Evolutionary conservation across 345 rosid species (phyloP).

Genomic region (Anacardium occidentale): DNA sequence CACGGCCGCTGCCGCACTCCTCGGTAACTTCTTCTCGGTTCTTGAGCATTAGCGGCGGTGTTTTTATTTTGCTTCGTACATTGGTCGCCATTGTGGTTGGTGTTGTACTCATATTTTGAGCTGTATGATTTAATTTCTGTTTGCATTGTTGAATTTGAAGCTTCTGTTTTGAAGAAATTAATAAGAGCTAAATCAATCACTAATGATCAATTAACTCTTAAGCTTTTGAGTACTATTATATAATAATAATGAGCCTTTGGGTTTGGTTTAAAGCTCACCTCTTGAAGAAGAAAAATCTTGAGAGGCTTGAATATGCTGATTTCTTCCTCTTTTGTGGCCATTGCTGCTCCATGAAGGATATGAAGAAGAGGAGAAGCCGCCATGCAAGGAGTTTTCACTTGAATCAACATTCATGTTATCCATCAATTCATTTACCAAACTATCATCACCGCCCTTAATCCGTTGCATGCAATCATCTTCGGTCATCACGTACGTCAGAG

Average conservation of each 20-base stretch:
- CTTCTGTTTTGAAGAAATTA: constrained; percentile 21
- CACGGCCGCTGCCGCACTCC: constrained; percentile 94
- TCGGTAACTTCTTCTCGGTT: constrained; percentile 63
- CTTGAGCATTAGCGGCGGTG: constrained; percentile 20
- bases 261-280: too few species aligned
- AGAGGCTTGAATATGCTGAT: constrained; percentile 24
- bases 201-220: too few species aligned
- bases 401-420: neutral
- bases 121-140: neutral
- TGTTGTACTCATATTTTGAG: constrained; percentile 48
- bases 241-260: too few species aligned
- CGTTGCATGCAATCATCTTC: constrained; percentile 45
- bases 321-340: constrained; percentile 42
- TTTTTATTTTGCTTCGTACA: too few species aligned
- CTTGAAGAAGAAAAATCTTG: constrained; percentile 13
- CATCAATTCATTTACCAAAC: neutral
- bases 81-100: constrained; percentile 5
- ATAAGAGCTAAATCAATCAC: neutral
- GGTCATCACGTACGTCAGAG: constrained; percentile 64
- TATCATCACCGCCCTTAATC: neutral
- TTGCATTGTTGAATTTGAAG: constrained; percentile 5
- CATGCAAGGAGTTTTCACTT: neutral
- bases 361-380: neutral
- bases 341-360: constrained; percentile 21
- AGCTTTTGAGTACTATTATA: too few species aligned